Evolutionary conservation across 176 grass and related monocot genomes (phyloP), one percentile per base, ranked within the genome.

Genomic region (Juncus effusus): DNA sequence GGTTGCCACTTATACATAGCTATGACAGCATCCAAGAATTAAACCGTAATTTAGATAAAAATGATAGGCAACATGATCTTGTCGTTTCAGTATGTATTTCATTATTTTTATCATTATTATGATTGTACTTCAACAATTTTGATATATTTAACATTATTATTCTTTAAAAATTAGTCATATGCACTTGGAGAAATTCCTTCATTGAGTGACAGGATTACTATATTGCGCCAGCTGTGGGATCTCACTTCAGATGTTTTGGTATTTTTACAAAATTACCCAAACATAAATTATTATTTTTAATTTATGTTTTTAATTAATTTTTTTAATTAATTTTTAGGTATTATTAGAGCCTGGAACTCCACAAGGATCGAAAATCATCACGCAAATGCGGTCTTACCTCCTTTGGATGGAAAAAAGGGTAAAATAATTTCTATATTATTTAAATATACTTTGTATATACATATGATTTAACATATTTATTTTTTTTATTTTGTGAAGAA

Each of bases 361-460:
- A 56, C 88, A 97, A 74, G 94, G 94, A 77, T 87, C 94, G 42
- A 92, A 97, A 80, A 89, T 92, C 61, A 84, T 97, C 74, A 85
- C 69, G 57, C 94, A 97, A 75, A 97, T 92, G 94, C 85, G 94
- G 60, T 97, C 94, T 2, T 97, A 97, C 80, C 82, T 97, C 60
- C 85, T 97, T 62, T 97, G 94, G 94, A 89, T 92, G 88, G 94
- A 86, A 82, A 92, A 92, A 59, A 88, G 94, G 82, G 94, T 97
- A 92, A 77, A 77, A 9, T 75, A 16, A 59, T 42, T 13, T 73
- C 10, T 3, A 36, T 35, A 38, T 19, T 67, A 54, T 28, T 55
- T 63, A 3, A 28, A 28, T 49, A 59, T 68, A 75, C 52, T 64
- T 47, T 69, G 40, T 63, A 13, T 35, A 45, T 50, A 19, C 13